A percentile compares a stretch with the other conserved stretches of the same genome.
phyloP scores from a whole-genome alignment of 345 rosid species.

The Corymbia maculata region DNA sequence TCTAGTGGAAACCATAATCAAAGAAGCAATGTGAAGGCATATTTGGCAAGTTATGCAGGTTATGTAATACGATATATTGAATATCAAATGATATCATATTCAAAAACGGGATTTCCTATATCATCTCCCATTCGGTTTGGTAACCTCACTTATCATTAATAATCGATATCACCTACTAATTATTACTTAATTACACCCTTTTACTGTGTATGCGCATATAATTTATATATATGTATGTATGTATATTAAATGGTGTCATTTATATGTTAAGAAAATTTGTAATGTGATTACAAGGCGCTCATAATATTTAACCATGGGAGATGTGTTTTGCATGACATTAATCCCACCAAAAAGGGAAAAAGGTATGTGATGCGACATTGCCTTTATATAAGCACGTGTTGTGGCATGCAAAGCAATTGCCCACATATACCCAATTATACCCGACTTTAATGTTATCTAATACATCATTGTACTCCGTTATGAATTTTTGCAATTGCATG shows the following conservation, averaged over 20 bases:
- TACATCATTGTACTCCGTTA: not conserved
- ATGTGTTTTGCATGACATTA: not conserved
- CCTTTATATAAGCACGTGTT: not conserved
- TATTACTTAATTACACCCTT: not conserved
- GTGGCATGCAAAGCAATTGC: not conserved
- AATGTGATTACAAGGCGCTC: not conserved
- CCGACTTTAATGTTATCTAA: not conserved
- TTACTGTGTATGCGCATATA: not conserved
- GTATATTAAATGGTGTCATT: not conserved
- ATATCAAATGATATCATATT: not conserved
- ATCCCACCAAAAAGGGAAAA: not conserved
- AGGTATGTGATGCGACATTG: not conserved
- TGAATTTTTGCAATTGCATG: not conserved
- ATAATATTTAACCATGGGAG: accelerated
- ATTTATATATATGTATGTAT: accelerated
- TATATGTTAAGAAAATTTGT: too few species aligned
- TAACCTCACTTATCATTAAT: not conserved
- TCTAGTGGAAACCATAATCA: not conserved
- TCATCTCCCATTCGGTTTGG: not conserved
- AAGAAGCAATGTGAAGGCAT: not conserved
- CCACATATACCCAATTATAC: too few species aligned
- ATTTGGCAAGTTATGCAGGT: not conserved
- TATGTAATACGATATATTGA: not conserved
- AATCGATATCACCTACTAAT: not conserved
- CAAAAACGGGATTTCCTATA: not conserved